Percentiles rank a stretch among this genome's conserved stretches.
These are phyloP conservation scores for Cladophialophora psammophila DNA, from an alignment of 2,329 filamentous ascomycete species.

Conservation along the genomic window DNA sequence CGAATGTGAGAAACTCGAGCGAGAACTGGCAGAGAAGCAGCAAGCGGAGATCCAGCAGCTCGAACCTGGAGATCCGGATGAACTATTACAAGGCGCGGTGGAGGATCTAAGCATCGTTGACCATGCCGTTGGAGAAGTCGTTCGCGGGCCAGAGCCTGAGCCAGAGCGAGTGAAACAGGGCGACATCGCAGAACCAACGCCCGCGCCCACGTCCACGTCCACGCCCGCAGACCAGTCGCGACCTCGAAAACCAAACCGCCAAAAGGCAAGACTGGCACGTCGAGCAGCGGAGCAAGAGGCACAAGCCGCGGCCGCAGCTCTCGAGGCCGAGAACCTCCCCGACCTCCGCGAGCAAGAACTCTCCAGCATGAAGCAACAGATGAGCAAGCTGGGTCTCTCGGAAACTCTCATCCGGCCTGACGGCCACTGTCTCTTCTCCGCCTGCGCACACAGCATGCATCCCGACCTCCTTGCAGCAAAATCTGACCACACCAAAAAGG, in stretches of 20 bases:
- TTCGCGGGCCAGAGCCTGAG: slow-evolving; percentile 36
- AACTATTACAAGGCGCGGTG: slow-evolving; percentile 36
- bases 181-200: slow-evolving; percentile 10
- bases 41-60: slow-evolving; percentile 42
- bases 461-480: slow-evolving; percentile 33
- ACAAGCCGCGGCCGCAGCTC: slow-evolving; percentile 69
- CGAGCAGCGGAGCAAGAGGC: slow-evolving; percentile 85
- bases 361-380: slow-evolving; percentile 71
- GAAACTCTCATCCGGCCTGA: slow-evolving; percentile 87
- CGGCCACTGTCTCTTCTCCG: slow-evolving; percentile 93
- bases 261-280: slow-evolving; percentile 88
- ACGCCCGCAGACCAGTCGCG: slow-evolving; percentile 32
- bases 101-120: slow-evolving; percentile 47
- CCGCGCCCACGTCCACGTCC: neutral
- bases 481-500: slow-evolving; percentile 42
- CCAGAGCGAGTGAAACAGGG: slow-evolving; percentile 9
- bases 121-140: slow-evolving; percentile 39
- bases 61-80: slow-evolving; percentile 36
- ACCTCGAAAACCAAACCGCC: slow-evolving; percentile 81
- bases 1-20: slow-evolving; percentile 66
- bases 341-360: slow-evolving; percentile 76
- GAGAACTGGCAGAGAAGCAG: slow-evolving; percentile 63
- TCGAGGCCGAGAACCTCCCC: slow-evolving; percentile 77
- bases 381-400: slow-evolving; percentile 68
- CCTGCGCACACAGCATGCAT: slow-evolving; percentile 81